Base-by-base conservation (phyloP, 2,329 filamentous ascomycete genomes). In the Epichloe baconii region DNA sequence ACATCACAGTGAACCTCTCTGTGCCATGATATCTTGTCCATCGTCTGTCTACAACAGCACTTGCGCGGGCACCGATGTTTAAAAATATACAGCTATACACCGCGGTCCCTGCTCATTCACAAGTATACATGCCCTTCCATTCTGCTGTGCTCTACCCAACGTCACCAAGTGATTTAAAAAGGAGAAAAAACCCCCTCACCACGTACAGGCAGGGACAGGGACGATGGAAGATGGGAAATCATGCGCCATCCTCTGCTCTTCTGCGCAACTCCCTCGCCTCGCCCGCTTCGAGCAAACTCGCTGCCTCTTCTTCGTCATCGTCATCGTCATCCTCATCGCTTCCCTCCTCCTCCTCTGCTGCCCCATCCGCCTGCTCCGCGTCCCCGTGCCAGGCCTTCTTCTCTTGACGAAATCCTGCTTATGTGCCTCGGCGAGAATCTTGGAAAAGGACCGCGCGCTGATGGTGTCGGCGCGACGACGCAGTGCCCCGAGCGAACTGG, bases 391-490 rank as follows among this genome's bases (percentile, higher is more conserved):
- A 1, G 67, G 67, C 58, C 64, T 68, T 55, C 80, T 77, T 64
- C 80, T 86, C 71, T 93, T 85, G 68, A 94, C 86, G 64, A 96
- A 97, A 68, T 97, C 91, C 65, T 95, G 85, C 54, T 80, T 85
- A 65, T 97, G 93, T 5, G 91, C 91, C 54, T 83, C 78, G 4
- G 88, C 85, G 57, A 96, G 75, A n/a, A 89, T 81, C 14, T 76
- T 80, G 5, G 73, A 71, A 51, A 81, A 73, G 0, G 68, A 67
- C 17, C 67, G 68, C 51, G 47, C 58, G 54, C 52, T 57, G 6
- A 58, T 49, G 1, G 65, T 60, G 19, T 68, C 65, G 1, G 66
- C 48, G 47, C 66, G 65, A 8, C 67, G 64, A 52, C 66, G 56
- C 54, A 65, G 36, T 11, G 57, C 48, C 48, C 59, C 62, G 2